Base-by-base conservation (phyloP, 495 filamentous ascomycete species). In the Aspergillus bertholletiae region DNA sequence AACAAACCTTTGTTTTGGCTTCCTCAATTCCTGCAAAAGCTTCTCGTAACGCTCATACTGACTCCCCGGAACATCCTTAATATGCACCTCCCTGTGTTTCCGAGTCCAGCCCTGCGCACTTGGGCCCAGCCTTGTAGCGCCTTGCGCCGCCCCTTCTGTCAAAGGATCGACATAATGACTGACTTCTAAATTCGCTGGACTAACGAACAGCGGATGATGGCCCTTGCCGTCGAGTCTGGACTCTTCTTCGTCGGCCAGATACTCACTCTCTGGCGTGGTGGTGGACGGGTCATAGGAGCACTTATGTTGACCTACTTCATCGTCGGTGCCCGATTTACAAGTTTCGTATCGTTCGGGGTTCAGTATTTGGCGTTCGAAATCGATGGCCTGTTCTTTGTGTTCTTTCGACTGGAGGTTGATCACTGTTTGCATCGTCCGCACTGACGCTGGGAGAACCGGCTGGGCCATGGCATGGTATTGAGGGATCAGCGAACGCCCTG, bases 321-420 rank as follows among this genome's bases (percentile, higher is more conserved):
- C 66, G 28, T 71, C 68, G 13, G 66, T 64, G 49, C 68, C 68
- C 17, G 56, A 59, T 37, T 64, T 57, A 22, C 61, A 67, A 22
- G 56, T 69, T 26, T 71, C 68, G 1, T 54, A 28, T 17, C 57
- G 51, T n/a, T 61, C 58, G 5, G 64, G 64, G 20, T 55, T 57
- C 13, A 70, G 65, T n/a, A 60, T 49, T 23, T 59, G 55, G 24
- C 67, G 45, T n/a, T 68, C 65, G 0, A 63, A 54, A 63, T 51
- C 54, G 35, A 40, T 34, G 15, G 34, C 35, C 15, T 40, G 22
- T n/a, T 43, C 32, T 15, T 37, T n/a, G 8, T 50, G 11, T 13
- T 35, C 49, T 12, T 28, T 20, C 11, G 35, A 0, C 20, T 30
- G 21, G 12, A 28, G 26, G 9, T 20, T 22, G 26, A 49, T 20